Conservation (phyloP, 257 asterid species). For the Phtheirospermum japonicum region DNA sequence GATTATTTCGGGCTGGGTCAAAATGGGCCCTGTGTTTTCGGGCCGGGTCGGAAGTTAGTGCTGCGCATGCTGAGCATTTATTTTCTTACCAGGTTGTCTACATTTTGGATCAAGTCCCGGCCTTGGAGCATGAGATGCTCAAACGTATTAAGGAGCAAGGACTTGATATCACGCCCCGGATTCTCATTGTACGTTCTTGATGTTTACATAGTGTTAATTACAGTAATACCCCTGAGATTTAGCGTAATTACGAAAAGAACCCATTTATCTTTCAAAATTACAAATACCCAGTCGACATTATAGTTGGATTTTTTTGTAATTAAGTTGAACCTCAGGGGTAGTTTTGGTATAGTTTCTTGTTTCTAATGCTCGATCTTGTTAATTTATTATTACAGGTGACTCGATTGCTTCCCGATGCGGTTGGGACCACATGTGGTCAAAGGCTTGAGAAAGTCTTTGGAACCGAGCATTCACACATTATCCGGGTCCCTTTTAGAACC, state of each 20-base stretch:
- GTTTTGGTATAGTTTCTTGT: neutral
- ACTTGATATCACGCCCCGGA: conserved; percentile 35
- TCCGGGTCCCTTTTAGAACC: conserved; percentile 40
- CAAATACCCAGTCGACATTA: too few relatives aligned
- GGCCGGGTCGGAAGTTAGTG: neutral
- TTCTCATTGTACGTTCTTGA: conserved; percentile 32
- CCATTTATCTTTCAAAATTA: too few relatives aligned
- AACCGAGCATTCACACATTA: conserved; percentile 35
- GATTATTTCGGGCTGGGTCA: neutral
- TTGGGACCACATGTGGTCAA: conserved; percentile 40
- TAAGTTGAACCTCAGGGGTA: too few relatives aligned
- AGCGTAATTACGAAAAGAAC: neutral
- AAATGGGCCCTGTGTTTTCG: neutral
- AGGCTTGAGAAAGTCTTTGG: conserved; percentile 35
- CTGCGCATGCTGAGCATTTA: neutral
- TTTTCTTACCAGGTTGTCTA: conserved; percentile 33
- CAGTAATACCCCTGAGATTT: neutral
- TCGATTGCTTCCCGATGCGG: conserved; percentile 41
- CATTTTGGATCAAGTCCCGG: conserved; percentile 44
- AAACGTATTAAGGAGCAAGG: conserved; percentile 40
- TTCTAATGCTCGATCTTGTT: neutral
- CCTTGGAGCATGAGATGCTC: conserved; percentile 38
- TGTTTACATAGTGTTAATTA: neutral
- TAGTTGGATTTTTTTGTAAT: too few relatives aligned
- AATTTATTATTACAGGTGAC: conserved; percentile 28